These are phyloP conservation scores for Clitoria ternatea DNA, from an alignment of 306 rosid species.

Conservation along the genomic window DNA sequence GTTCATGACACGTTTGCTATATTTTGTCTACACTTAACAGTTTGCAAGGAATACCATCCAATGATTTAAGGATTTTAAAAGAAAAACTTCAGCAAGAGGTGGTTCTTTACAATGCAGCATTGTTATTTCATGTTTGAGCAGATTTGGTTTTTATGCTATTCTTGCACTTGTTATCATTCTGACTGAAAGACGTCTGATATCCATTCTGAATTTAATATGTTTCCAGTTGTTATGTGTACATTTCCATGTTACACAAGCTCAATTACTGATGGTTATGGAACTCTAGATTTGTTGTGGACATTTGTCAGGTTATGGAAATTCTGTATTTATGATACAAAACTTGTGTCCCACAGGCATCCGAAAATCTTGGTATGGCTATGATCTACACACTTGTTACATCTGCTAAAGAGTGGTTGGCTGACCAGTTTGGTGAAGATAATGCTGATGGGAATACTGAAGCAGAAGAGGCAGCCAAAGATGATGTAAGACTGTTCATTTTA, in stretches of 20 bases:
- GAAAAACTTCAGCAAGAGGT: conserved; percentile 93
- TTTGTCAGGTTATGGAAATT: conserved; percentile 20
- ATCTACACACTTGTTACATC: conserved; percentile 90
- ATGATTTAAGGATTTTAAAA: conserved; percentile 72
- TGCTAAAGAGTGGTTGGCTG: conserved; percentile 93
- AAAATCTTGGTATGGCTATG: conserved; percentile 99
- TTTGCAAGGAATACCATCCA: conserved; percentile 62
- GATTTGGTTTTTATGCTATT: conserved; percentile 17
- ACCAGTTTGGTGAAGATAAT: conserved; percentile 60
- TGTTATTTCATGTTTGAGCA: conserved; percentile 21
- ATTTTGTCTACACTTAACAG: conserved; percentile 38
- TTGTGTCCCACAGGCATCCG: conserved; percentile 74
- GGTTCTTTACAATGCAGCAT: conserved; percentile 10
- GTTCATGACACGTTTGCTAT: conserved; percentile 15
- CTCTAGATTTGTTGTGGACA: conserved; percentile 18
- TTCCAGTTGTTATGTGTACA: background rate
- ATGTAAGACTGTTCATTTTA: conserved; percentile 46
- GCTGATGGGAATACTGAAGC: conserved; percentile 53
- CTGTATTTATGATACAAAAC: conserved; percentile 26
- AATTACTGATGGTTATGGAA: conserved; percentile 28
- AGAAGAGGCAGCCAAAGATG: conserved; percentile 85
- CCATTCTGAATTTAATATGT: background rate
- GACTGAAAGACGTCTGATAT: background rate
- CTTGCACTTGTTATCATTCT: conserved; percentile 1
- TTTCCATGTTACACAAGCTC: conserved; percentile 17